phyloP scores from a whole-genome alignment of 352 stramenopile genomes.

The Phytopythium montanum region DNA sequence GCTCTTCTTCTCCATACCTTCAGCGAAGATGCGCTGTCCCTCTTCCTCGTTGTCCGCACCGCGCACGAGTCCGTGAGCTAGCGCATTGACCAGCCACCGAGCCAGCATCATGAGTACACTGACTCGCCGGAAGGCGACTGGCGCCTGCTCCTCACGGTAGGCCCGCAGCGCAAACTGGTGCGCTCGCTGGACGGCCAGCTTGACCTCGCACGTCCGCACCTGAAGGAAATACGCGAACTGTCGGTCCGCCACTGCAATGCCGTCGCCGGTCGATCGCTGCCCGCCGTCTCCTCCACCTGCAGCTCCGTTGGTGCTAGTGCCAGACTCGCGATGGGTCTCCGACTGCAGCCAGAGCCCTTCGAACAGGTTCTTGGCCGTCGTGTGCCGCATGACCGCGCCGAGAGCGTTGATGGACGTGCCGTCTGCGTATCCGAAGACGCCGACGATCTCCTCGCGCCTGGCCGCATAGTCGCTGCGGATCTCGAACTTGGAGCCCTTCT shows the following conservation, averaged over 20 bases:
- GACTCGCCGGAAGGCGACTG: slow-evolving; percentile 22
- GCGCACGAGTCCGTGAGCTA: slow-evolving; percentile 68
- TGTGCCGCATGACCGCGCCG: slow-evolving; percentile 57
- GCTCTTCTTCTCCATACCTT: slow-evolving; percentile 53
- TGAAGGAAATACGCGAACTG: slow-evolving; percentile 83
- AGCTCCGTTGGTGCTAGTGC: neutral
- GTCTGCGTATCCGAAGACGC: slow-evolving; percentile 61
- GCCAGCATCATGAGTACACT: slow-evolving; percentile 56
- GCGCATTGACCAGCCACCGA: slow-evolving; percentile 64
- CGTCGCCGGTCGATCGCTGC: slow-evolving; percentile 4
- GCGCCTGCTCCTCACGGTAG: slow-evolving; percentile 35
- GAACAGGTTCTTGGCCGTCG: slow-evolving; percentile 72
- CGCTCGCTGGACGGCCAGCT: slow-evolving; percentile 54
- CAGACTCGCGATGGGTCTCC: slow-evolving; percentile 1
- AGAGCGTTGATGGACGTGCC: slow-evolving; percentile 61
- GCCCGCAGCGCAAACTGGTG: slow-evolving; percentile 50
- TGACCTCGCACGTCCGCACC: slow-evolving; percentile 67
- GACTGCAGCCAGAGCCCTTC: slow-evolving; percentile 69
- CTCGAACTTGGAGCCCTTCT: slow-evolving; percentile 68
- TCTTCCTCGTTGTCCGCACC: slow-evolving; percentile 57
- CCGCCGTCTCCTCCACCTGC: neutral
- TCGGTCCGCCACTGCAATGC: slow-evolving; percentile 41
- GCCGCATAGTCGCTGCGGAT: slow-evolving; percentile 42
- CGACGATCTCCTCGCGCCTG: slow-evolving; percentile 68
- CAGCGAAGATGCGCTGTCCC: slow-evolving; percentile 52